Evolutionary conservation across 75 land plant species (phyloP), one percentile per base, ranked within the genome.

Genomic region (Isoetes taiwanensis): DNA sequence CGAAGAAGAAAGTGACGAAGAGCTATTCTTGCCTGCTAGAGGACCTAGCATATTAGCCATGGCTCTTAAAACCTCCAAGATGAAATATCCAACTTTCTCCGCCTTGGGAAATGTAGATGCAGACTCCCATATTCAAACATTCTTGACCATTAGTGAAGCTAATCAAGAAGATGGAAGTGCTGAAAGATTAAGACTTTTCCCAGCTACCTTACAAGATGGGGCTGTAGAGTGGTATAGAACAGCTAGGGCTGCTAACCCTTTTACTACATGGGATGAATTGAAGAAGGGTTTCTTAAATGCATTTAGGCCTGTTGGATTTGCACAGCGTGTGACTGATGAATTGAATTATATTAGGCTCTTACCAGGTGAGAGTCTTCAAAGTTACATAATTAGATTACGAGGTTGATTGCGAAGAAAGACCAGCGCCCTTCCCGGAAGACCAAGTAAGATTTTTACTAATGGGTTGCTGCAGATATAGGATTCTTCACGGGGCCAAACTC

Each of bases 301-400:
- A 5, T 46, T 46, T 23, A 6, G 50, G 5, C 50, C 5, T 46
- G 19, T 46, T 16, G 50, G 50, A 6, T 46, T 46, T 23, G 4
- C 8, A 3, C 16, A 46, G 50, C 16, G 16, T 5, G 16, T 46
- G 4, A 46, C n/a, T 6, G 50, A 46, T 16, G 50, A 46, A 19
- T 23, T 46, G 5, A 46, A 46, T 46, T 5, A 19, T 5, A 46
- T 46, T n/a, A 19, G 25, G 19, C 50, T 46, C 6, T 46, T 46
- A 46, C 50, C 50, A 8, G 50, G 50, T 5, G 50, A 46, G 50
- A 5, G 21, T 19, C 50, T 46, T 6, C 50, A 46, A 46, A n/a
- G 25, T 23, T 46, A 46, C 23, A 19, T n/a, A 3, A 6, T 5
- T 5, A 8, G 50, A n/a, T 46, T 8, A 19, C 16, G 25, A 6